A percentile compares a stretch with the other conserved stretches of the same genome.
Evolutionary conservation across 331 rosid genomes (phyloP).

Genomic region (Acacia concinna): DNA sequence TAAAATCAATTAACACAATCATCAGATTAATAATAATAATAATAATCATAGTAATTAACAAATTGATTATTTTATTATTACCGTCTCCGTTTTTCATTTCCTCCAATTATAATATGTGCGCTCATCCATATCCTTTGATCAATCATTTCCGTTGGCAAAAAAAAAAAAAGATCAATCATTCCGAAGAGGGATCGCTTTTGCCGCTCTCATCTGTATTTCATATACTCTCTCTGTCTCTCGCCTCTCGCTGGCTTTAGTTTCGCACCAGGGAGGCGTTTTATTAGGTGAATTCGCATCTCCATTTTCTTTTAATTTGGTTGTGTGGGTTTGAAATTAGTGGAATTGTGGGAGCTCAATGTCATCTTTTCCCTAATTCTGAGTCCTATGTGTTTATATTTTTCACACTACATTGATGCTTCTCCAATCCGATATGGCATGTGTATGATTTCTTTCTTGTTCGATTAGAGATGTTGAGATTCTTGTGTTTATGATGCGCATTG

Average conservation of each 20-base stretch:
- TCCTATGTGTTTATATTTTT: background rate
- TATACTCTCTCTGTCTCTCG: constrained; percentile 15
- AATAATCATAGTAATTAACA: background rate
- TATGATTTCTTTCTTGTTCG: constrained; percentile 31
- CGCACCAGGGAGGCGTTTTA: constrained; percentile 23
- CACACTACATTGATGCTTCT: constrained; percentile 6
- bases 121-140: constrained; percentile 24
- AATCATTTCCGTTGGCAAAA: too few relatives aligned
- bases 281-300: constrained; percentile 41
- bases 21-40: background rate
- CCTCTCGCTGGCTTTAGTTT: background rate
- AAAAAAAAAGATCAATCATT: constrained; percentile 65
- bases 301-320: constrained; percentile 10
- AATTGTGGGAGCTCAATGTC: constrained; percentile 27
- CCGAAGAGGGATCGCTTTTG: constrained; percentile 45
- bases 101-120: background rate
- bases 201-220: constrained; percentile 15
- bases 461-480: constrained; percentile 37
- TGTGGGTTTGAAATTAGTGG: constrained; percentile 17
- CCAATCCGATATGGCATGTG: constrained; percentile 1
- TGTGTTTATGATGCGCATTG: constrained; percentile 31
- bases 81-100: background rate
- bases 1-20: background rate
- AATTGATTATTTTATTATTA: background rate
- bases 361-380: constrained; percentile 5